Base-by-base conservation (phyloP, 768 basidiomycete genomes). In the Coprinopsis marcescibilis region DNA sequence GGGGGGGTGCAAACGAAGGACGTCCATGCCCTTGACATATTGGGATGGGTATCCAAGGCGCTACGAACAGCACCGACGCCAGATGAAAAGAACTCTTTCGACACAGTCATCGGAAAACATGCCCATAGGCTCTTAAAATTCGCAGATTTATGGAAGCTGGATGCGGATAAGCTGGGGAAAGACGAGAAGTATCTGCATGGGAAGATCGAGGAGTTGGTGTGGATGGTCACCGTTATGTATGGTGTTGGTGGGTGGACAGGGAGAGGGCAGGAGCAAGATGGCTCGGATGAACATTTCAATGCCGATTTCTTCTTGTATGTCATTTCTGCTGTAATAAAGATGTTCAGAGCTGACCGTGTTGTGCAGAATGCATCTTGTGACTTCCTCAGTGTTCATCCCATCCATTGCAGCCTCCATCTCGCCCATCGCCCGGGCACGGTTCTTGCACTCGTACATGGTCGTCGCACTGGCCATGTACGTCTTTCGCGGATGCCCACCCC, bases 151-250 rank as follows among this genome's bases (percentile, higher is more conserved):
- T 81, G 79, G 79, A 67, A 59, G 3, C 35, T 72, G 17, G 62
- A 76, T 46, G 61, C 33, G 47, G 51, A 29, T 50, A 65, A 44
- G 53, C 68, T 30, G 53, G 63, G 25, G 66, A 71, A 51, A 53
- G 43, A 39, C 5, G 45, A 50, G 8, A 42, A 44, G 6, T 49
- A 52, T 2, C 37, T 80, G 4, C 67, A 70, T n/a, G 59, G 65
- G 14, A 86, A 83, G 59, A 67, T 81, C 20, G 80, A 81, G 52
- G 84, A 89, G 53, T 52, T 89, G 3, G 56, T 65, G 4, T 88
- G 82, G 78, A 61, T 73, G 14, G 71, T 67, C 35, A 64, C 65
- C 0, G 46, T 83, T n/a, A 52, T 81, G 17, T 88, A 80, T 50
- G 79, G 71, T 1, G 64, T 79, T 15, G 74, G 71, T 4, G 82